phyloP scores from a whole-genome alignment of 306 rosid species.

The Cucumis cinereus region DNA sequence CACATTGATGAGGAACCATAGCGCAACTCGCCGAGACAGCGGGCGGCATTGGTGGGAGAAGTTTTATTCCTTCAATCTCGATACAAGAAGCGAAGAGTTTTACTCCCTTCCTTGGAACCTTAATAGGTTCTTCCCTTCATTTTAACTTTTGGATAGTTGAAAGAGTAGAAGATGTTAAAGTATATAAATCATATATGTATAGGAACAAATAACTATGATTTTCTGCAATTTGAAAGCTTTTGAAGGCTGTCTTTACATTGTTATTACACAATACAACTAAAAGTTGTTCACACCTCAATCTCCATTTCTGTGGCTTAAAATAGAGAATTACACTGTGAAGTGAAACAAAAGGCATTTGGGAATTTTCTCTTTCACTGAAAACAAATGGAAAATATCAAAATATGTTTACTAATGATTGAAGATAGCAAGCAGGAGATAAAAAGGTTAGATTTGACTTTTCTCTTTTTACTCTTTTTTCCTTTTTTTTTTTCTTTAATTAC shows the following conservation, averaged over 20 bases:
- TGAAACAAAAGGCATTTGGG: too few relatives aligned
- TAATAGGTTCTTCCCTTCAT: constrained; percentile 61
- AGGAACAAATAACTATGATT: not conserved
- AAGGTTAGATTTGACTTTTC: too few relatives aligned
- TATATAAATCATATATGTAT: not conserved
- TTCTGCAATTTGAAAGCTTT: not conserved
- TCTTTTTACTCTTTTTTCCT: too few relatives aligned
- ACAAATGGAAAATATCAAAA: too few relatives aligned
- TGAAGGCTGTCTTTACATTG: not conserved
- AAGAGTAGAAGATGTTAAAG: not conserved
- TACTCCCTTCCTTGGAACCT: constrained; percentile 58
- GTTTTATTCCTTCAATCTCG: constrained; percentile 36
- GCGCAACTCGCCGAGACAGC: constrained; percentile 48
- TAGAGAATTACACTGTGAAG: not conserved
- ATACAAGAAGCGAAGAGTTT: constrained; percentile 54
- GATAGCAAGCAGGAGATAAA: too few relatives aligned
- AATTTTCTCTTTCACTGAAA: too few relatives aligned
- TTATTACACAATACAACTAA: not conserved
- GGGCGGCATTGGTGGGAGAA: constrained; percentile 89
- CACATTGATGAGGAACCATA: constrained; percentile 29
- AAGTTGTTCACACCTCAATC: not conserved
- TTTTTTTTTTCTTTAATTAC: too few relatives aligned
- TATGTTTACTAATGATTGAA: too few relatives aligned
- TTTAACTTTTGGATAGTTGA: constrained; percentile 15
- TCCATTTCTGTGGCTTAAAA: not conserved